Evolutionary conservation across 73 alveolate species (phyloP).

Genomic region (Paramecium pentaurelia): DNA sequence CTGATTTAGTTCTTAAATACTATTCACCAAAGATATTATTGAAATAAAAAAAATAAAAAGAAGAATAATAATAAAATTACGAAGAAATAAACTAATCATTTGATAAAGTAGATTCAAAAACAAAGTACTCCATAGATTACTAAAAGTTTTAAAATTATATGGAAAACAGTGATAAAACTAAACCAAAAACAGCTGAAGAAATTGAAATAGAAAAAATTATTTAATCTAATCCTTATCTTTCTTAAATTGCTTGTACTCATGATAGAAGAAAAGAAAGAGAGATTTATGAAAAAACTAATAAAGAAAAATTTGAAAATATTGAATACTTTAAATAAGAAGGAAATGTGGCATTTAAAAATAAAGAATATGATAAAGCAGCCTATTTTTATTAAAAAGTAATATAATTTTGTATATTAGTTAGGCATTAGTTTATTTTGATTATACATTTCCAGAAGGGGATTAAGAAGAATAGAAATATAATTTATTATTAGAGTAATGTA

Average conservation of each 20-base stretch:
- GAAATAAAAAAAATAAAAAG: constrained; percentile 9
- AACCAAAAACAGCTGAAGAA: constrained; percentile 21
- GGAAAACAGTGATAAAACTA: background rate
- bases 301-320: constrained; percentile 64
- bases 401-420: background rate
- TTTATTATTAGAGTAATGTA: constrained; percentile 39
- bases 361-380: constrained; percentile 59
- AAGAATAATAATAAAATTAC: background rate
- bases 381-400: constrained; percentile 59
- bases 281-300: constrained; percentile 65
- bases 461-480: constrained; percentile 57
- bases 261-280: constrained; percentile 70
- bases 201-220: constrained; percentile 43
- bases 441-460: constrained; percentile 64
- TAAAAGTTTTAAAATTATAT: constrained; percentile 34
- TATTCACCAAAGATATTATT: constrained; percentile 37
- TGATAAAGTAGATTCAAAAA: background rate
- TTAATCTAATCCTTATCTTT: constrained; percentile 57
- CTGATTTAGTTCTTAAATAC: constrained; percentile 37
- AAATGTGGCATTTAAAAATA: constrained; percentile 55
- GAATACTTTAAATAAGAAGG: constrained; percentile 65
- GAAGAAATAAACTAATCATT: background rate
- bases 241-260: constrained; percentile 60
- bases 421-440: constrained; percentile 66
- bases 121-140: constrained; percentile 50